Evolutionary conservation across 495 filamentous ascomycete genomes (phyloP).

Genomic region (Stereocaulon alpinum): DNA sequence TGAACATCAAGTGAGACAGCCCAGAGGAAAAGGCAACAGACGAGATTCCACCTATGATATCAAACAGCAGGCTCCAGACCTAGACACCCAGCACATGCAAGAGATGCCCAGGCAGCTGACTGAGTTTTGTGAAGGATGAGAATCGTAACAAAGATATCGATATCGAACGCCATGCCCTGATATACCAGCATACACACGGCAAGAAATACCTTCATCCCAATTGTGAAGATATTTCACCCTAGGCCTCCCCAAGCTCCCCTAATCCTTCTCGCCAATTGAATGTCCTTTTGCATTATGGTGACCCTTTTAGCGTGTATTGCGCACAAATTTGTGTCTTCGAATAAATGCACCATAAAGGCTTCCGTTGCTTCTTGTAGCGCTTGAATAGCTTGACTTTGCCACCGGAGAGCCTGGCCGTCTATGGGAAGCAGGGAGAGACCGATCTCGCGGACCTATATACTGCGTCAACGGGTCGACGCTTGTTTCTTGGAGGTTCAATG

Average conservation of each 20-base stretch:
- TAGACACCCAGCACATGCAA: too few relatives aligned
- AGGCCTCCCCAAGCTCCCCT: slow-evolving; percentile 58
- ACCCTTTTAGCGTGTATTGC: slow-evolving; percentile 93
- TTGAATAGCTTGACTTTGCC: slow-evolving; percentile 85
- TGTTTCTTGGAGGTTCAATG: background rate
- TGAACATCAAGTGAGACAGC: background rate
- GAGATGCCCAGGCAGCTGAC: background rate
- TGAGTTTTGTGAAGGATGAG: background rate
- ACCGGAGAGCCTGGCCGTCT: slow-evolving; percentile 55
- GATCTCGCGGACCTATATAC: slow-evolving; percentile 68
- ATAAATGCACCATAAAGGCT: slow-evolving; percentile 86
- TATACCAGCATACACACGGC: too few relatives aligned
- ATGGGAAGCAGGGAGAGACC: slow-evolving; percentile 46
- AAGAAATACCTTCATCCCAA: background rate
- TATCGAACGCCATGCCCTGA: too few relatives aligned
- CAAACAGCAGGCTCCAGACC: background rate
- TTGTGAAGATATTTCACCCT: slow-evolving; percentile 28
- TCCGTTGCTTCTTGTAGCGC: slow-evolving; percentile 89
- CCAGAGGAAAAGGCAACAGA: background rate
- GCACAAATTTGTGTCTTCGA: slow-evolving; percentile 92
- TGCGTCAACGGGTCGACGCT: too few relatives aligned
- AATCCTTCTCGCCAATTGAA: slow-evolving; percentile 80
- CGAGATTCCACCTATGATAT: background rate
- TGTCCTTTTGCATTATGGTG: slow-evolving; percentile 96
- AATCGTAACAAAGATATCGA: background rate